Evolutionary conservation across 2,329 filamentous ascomycete genomes (phyloP), one percentile per base, ranked within the genome.

Genomic region (Fusarium bactridioides): DNA sequence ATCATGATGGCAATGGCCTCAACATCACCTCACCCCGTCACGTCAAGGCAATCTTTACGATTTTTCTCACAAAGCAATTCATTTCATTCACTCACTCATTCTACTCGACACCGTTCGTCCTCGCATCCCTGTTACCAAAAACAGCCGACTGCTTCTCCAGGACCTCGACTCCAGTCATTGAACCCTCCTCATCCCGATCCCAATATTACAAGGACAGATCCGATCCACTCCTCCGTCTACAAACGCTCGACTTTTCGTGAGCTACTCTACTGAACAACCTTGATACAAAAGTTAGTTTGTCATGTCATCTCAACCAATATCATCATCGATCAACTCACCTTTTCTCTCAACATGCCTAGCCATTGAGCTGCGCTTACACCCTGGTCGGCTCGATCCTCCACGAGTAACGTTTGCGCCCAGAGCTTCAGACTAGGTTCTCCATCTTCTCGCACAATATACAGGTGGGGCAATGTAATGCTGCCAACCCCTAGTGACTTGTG

Each of bases 301-400:
- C 33, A n/a, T 40, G 27, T 29, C 33, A n/a, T 27, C 41, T 43
- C 18, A 33, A 29, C 61, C n/a, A 31, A n/a, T 23, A 5, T 19
- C 16, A 15, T 44, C 23, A 25, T 25, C 47, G 16, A 54, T 74
- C 59, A 71, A 76, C 79, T 69, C 76, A 98, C 96, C 94, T 98
- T 99, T 87, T 98, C 96, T 83, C 95, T 89, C 82, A 99, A 83
- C 78, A 90, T 91, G 63, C 94, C 94, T 86, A 98, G 92, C 92
- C 94, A 99, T 84, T 98, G 95, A 77, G 92, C 92, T 79, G 96
- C 91, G 80, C 95, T 97, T 83, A 97, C 91, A 55, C 94, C 92
- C 84, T 98, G 94, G 80, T 99, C 96, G 61, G 95, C 94, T 74
- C 95, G 88, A 83, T 99, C 96, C 83, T 99, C 96, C 51, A 99